Base-by-base conservation (phyloP, 192 early-diverging fungal genomes). In the Rhizophagus prolifer region DNA sequence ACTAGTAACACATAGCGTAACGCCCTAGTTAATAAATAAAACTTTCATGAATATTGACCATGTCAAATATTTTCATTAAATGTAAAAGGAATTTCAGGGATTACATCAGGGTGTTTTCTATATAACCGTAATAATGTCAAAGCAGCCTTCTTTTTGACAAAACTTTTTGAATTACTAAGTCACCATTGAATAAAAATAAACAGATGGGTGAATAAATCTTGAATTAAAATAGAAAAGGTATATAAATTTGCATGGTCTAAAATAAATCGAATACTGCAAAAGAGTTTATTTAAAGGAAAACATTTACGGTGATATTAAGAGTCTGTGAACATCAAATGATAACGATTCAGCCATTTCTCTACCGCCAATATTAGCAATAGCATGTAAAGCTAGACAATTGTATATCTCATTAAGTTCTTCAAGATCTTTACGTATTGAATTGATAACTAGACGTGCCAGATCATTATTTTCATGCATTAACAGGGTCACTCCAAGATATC, bases 91-190 rank as follows among this genome's bases (percentile, higher is more conserved):
- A 79, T 47, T 71, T 82, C 95, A 47, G 93, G 90, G 61, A 98
- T 90, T 8, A 95, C 86, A 34, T 97, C 95, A 7, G 96, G 95
- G 76, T 92, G 91, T 81, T 94, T 94, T 41, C 98, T 86, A 84
- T 92, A 92, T 67, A 99, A 82, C 10, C 94, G 90, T 68, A 99
- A 81, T 70, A 99, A 80, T 64, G 95, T 97, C 70, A 99, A 82
- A 19, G 96, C 96, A 0, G 97, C 96, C 87, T 99, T 99, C 83
- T 99, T 99, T 70, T 94, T 94, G 58, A 96, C 91, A 89, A 99
- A 99, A 68, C 88, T 85, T 79, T 89, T 89, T 28, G 91, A 89
- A 60, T 85, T 86, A 50, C 89, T 90, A 75, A 54, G 47, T 54
- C 47, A 54, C 47, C 47, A 54, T 54, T 54, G 47, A 54, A 54